Percentiles rank a stretch among this genome's conserved stretches.
phyloP scores from a whole-genome alignment of 441 rosid species.

The Iberis amara region DNA sequence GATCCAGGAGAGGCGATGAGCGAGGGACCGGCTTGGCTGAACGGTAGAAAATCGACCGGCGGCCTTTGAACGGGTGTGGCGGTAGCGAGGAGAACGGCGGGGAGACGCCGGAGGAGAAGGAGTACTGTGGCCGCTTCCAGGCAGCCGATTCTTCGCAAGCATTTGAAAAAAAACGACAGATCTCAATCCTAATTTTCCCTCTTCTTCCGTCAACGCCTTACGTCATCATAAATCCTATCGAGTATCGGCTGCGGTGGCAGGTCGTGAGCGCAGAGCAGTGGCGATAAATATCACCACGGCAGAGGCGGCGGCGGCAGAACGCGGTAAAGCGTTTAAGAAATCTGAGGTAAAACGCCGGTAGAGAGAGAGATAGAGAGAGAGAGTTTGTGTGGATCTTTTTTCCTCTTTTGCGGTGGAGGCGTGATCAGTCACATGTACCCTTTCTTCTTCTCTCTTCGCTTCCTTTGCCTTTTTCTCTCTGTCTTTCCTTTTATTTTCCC shows the following conservation, averaged over 20 bases:
- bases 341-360: conserved; percentile 19
- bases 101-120: conserved; percentile 97
- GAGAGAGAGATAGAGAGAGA: conserved; percentile 10
- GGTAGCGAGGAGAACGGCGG: conserved; percentile 76
- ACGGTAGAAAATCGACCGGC: conserved; percentile 45
- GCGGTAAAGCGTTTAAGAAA: conserved; percentile 10
- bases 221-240: conserved; percentile 17
- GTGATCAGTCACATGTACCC: conserved; percentile 34
- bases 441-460: conserved; percentile 10
- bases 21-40: conserved; percentile 49
- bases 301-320: conserved; percentile 1
- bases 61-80: conserved; percentile 51
- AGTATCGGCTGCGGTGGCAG: conserved; percentile 12
- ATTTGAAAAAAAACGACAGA: conserved; percentile 38
- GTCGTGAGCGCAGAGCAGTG: conserved; percentile 8
- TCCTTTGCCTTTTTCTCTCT: conserved; percentile 1
- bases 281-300: neutral
- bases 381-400: conserved; percentile 7
- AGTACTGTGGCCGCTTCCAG: conserved; percentile 83
- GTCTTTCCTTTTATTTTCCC: conserved; percentile 4
- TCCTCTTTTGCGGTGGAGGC: conserved; percentile 33
- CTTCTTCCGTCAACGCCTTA: conserved; percentile 11
- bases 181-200: conserved; percentile 5
- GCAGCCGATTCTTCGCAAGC: conserved; percentile 72
- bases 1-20: conserved; percentile 79